Evolutionary conservation across 805 yeast genomes (phyloP).

Genomic region (Blastobotrys mokoenaii): DNA sequence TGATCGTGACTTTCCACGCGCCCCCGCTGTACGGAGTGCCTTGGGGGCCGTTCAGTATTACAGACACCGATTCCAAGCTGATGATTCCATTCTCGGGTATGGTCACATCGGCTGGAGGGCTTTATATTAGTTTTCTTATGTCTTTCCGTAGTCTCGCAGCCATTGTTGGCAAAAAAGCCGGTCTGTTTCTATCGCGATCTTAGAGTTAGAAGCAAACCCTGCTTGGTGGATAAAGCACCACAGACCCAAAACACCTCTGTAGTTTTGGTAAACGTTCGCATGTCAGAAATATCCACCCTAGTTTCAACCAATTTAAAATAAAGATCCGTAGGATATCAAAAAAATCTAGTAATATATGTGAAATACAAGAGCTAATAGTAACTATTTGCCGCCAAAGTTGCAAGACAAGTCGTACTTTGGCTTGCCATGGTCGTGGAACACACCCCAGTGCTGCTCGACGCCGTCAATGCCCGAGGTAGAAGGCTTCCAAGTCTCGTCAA

Average conservation of each 20-base stretch:
- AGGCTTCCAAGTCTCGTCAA: constrained; percentile 96
- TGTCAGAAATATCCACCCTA: no score
- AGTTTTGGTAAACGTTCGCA: no score
- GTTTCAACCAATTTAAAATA: no score
- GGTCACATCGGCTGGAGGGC: constrained; percentile 10
- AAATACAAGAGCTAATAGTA: no score
- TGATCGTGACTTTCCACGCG: constrained; percentile 37
- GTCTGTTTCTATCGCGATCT: no score
- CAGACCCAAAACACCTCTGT: no score
- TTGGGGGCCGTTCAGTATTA: constrained; percentile 27
- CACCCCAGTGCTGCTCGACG: constrained; percentile 95
- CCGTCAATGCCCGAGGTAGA: constrained; percentile 67
- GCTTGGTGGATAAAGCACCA: no score
- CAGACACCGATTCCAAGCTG: constrained; percentile 3
- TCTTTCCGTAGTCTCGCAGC: constrained; percentile 10
- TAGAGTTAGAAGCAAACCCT: no score
- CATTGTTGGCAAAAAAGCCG: background rate
- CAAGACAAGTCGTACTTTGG: constrained; percentile 22
- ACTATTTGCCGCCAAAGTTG: background rate
- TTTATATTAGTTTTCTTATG: constrained; percentile 2
- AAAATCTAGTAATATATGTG: no score
- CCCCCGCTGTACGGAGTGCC: constrained; percentile 39
- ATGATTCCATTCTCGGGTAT: constrained; percentile 2
- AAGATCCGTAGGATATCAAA: no score
- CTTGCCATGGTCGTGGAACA: constrained; percentile 39